Base-by-base conservation (phyloP, 495 filamentous ascomycete species). In the Aspergillus olivimuriae region DNA sequence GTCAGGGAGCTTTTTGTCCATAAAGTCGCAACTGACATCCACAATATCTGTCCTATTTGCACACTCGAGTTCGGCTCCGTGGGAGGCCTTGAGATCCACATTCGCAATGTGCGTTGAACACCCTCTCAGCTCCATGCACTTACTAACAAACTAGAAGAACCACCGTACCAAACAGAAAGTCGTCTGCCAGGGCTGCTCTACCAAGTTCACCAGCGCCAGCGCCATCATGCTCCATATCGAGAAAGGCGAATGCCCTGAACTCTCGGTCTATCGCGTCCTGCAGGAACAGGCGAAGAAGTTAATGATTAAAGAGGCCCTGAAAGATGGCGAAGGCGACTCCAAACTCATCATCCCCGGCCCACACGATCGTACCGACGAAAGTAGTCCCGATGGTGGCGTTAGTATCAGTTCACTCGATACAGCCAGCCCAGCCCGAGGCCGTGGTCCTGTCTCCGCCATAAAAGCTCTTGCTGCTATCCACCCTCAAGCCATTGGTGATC, bases 1-100 rank as follows among this genome's bases (percentile, higher is more conserved):
- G 69, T 62, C 16, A 69, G 70, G 16, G 60, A 55, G 5, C 46
- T 75, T 4, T 57, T 62, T 16, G 47, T 61, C 7, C 69, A 74
- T 49, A 70, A 65, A 39, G 57, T 69, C 23, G 56, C 56, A 20
- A 69, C 60, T 32, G 42, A 56, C 1, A 57, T 53, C 1, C 75
- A 79, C 42, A 68, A 74, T 38, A 58, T 60, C 39, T 82, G 78
- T 51, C 61, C 60, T 0, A 43, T 77, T 17, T 82, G 78, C 46
- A 69, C 68, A 14, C 44, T 63, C 5, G 74, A 80, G 12, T 79
- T 76, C 45, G 53, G 59, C 36, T 70, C 65, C 28, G 60, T 63
- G 7, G 59, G 53, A 5, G 77, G 75, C 2, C 63, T 68, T 3
- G 61, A 65, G 15, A 41, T 39, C 30, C 78, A 82, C 45, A 61